Evolutionary conservation across 768 basidiomycete genomes (phyloP).

Genomic region (Naganishia antarctica): DNA sequence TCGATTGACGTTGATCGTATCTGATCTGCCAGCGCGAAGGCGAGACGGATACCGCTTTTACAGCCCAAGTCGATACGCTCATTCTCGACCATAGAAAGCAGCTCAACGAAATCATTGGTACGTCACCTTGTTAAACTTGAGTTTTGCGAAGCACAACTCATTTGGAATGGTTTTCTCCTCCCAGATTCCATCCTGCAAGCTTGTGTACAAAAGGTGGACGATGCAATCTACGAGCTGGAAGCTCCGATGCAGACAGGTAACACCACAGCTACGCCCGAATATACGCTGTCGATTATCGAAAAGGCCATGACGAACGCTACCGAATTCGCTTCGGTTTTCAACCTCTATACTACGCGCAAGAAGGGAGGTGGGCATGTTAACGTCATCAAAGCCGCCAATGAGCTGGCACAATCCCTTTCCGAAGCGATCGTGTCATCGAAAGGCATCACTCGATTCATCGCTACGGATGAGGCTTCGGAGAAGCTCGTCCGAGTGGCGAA

Average conservation of each 20-base stretch:
- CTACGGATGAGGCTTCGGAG: conserved; percentile 86
- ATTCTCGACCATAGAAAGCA: conserved; percentile 97
- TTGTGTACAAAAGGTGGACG: conserved; percentile 94
- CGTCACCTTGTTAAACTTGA: conserved; percentile 29
- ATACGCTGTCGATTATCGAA: conserved; percentile 96
- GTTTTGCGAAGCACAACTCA: neutral
- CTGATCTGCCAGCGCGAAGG: conserved; percentile 64
- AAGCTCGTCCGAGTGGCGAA: conserved; percentile 81
- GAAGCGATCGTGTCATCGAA: conserved; percentile 92
- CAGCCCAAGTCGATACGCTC: conserved; percentile 93
- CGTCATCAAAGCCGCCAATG: conserved; percentile 95
- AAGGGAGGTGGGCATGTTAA: conserved; percentile 91
- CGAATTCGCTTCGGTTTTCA: conserved; percentile 92
- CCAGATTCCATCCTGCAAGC: conserved; percentile 92
- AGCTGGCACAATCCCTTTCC: conserved; percentile 84
- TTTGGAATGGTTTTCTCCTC: neutral
- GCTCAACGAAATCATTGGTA: conserved; percentile 92
- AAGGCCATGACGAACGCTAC: conserved; percentile 90
- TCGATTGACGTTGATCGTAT: neutral
- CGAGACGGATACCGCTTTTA: conserved; percentile 79
- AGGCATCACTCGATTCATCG: conserved; percentile 86
- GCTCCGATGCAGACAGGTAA: conserved; percentile 92
- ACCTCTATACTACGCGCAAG: conserved; percentile 74
- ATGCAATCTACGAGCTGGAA: conserved; percentile 94
- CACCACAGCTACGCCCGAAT: conserved; percentile 94